Percentiles rank a stretch among this genome's conserved stretches.
phyloP scores from a whole-genome alignment of 2,329 filamentous ascomycete genomes.

The Fusarium setosum region DNA sequence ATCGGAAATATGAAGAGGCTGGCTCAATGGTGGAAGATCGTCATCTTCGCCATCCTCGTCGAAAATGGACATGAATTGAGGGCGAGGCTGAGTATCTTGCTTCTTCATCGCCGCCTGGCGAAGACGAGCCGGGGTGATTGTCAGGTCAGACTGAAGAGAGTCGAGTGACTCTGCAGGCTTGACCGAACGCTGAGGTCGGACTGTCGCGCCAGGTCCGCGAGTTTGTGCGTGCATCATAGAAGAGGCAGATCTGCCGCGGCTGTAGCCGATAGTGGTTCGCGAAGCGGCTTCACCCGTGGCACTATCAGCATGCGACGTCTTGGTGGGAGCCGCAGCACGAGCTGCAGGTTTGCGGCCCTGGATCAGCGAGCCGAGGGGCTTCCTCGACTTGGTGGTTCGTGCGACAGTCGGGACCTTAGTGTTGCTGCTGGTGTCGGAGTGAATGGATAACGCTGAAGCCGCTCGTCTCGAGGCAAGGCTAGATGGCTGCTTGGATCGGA shows the following conservation, averaged over 20 bases:
- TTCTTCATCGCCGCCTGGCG: constrained; percentile 38
- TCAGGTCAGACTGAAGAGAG: constrained; percentile 46
- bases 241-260: constrained; percentile 74
- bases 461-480: constrained; percentile 61
- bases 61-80: constrained; percentile 70
- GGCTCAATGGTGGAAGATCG: constrained; percentile 43
- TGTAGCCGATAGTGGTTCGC: constrained; percentile 86
- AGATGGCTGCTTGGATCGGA: constrained; percentile 34
- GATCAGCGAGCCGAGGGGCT: constrained; percentile 47
- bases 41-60: constrained; percentile 58
- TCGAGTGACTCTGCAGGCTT: constrained; percentile 30
- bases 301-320: constrained; percentile 65
- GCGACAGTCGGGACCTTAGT: constrained; percentile 3
- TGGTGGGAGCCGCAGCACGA: constrained; percentile 57
- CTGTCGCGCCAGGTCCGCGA: constrained; percentile 26
- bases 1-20: constrained; percentile 43
- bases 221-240: constrained; percentile 54
- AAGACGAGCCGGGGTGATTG: constrained; percentile 59
- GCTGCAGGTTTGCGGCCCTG: constrained; percentile 42
- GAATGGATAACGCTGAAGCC: constrained; percentile 63
- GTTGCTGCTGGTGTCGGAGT: constrained; percentile 37
- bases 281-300: constrained; percentile 75
- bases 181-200: constrained; percentile 17
- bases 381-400: constrained; percentile 35
- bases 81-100: constrained; percentile 49